phyloP scores from a whole-genome alignment of 1,284 basidiomycete genomes.

The Ustilago bromivora region DNA sequence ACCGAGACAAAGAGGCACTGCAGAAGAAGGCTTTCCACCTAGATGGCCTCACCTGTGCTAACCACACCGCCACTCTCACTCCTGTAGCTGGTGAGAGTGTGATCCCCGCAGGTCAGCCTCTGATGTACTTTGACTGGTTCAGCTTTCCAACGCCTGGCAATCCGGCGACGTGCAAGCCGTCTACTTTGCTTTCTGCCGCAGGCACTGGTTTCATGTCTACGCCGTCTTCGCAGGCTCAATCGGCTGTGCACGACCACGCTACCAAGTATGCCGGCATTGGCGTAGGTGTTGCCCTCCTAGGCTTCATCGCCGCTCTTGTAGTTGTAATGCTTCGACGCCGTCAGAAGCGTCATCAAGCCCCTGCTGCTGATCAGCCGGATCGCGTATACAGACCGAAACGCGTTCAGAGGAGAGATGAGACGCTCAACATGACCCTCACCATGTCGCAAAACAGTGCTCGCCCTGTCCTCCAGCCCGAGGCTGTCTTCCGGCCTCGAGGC shows the following conservation, averaged over 20 bases:
- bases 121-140: constrained; percentile 29
- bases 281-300: constrained; percentile 10
- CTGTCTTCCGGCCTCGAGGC: constrained; percentile 14
- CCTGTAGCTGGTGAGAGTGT: not conserved
- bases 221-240: not conserved
- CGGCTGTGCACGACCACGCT: constrained; percentile 2
- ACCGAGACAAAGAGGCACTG: constrained; percentile 8
- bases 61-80: constrained; percentile 27
- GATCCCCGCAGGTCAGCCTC: not conserved
- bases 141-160: constrained; percentile 15
- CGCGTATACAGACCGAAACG: constrained; percentile 12
- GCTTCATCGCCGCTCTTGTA: constrained; percentile 12
- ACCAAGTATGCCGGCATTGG: constrained; percentile 23
- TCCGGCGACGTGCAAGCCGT: constrained; percentile 6
- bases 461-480: constrained; percentile 2
- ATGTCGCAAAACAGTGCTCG: constrained; percentile 9
- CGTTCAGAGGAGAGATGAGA: constrained; percentile 2
- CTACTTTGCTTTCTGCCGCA: not conserved
- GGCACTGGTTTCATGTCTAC: not conserved
- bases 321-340: constrained; percentile 2
- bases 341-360: not conserved
- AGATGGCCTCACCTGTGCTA: constrained; percentile 14
- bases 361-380: not conserved
- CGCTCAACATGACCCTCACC: constrained; percentile 11
- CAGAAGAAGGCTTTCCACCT: constrained; percentile 30